phyloP scores from a whole-genome alignment of 495 filamentous ascomycete genomes.

The Aspergillus campestris region DNA sequence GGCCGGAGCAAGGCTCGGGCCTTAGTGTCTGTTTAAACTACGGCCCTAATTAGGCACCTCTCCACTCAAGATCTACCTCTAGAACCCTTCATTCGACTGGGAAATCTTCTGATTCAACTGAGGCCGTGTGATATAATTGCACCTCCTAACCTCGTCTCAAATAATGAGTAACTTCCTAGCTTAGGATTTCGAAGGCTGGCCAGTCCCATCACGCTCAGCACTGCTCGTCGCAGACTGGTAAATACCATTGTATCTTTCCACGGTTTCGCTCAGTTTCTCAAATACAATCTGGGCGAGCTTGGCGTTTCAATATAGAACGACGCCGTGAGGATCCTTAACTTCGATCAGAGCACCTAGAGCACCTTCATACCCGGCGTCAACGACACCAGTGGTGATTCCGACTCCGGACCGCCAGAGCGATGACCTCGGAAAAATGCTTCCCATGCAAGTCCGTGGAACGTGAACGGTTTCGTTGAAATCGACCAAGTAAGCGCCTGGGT shows the following conservation, averaged over 20 bases:
- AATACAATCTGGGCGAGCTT: constrained; percentile 39
- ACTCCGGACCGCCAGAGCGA: constrained; percentile 36
- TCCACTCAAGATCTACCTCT: no score
- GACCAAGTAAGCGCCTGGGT: constrained; percentile 31
- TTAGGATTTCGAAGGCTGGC: no score
- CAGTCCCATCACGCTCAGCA: constrained; percentile 17
- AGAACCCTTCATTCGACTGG: no score
- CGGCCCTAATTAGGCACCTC: no score
- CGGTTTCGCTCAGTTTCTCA: constrained; percentile 22
- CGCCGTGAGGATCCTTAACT: constrained; percentile 29
- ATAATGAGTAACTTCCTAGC: no score
- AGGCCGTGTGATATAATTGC: no score
- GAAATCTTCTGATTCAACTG: no score
- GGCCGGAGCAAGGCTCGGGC: no score
- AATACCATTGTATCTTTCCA: constrained; percentile 34
- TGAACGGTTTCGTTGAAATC: constrained; percentile 40
- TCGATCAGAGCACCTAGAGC: constrained; percentile 37
- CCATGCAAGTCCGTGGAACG: constrained; percentile 34
- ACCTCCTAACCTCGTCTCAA: no score
- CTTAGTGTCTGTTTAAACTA: no score
- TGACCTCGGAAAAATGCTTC: constrained; percentile 25
- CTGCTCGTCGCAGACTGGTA: constrained; percentile 27
- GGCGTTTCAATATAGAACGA: constrained; percentile 23
- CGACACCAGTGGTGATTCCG: constrained; percentile 29
- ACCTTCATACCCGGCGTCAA: constrained; percentile 41